A percentile compares a stretch with the other conserved stretches of the same genome.
These are phyloP conservation scores for Penicillium verhagenii DNA, from an alignment of 495 filamentous ascomycete species.

Conservation along the genomic window DNA sequence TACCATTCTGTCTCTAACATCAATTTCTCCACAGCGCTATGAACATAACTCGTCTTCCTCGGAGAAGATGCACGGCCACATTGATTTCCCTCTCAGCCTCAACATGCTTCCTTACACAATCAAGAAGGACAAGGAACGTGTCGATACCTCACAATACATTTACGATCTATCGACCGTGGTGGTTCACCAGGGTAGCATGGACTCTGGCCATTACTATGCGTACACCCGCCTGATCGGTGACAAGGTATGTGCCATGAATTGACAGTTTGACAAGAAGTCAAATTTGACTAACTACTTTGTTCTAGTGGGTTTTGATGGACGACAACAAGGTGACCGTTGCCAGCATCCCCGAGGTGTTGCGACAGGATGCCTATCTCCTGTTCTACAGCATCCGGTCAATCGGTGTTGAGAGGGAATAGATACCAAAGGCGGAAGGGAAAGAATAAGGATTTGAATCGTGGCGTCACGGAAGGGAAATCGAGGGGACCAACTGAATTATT, in stretches of 20 bases:
- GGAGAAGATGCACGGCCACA: constrained; percentile 76
- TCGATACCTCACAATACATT: constrained; percentile 54
- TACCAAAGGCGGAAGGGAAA: background rate
- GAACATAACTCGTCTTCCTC: constrained; percentile 67
- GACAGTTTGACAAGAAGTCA: constrained; percentile 2
- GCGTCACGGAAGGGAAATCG: background rate
- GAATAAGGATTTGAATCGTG: background rate
- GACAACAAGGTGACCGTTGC: constrained; percentile 85
- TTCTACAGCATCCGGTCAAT: constrained; percentile 77
- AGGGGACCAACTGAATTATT: background rate
- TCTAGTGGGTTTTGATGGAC: constrained; percentile 86
- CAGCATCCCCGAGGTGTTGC: constrained; percentile 73
- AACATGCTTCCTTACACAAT: constrained; percentile 88
- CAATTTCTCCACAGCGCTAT: constrained; percentile 63
- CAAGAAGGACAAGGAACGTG: constrained; percentile 41
- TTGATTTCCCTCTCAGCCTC: constrained; percentile 80
- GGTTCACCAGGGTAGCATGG: constrained; percentile 80
- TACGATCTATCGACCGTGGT: constrained; percentile 86
- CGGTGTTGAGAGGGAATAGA: constrained; percentile 9
- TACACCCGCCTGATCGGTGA: constrained; percentile 73
- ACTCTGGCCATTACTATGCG: constrained; percentile 86
- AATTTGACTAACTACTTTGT: constrained; percentile 13
- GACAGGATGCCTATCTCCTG: constrained; percentile 78
- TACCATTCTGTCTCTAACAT: background rate
- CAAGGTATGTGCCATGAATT: constrained; percentile 52